Base-by-base conservation (phyloP, 495 filamentous ascomycete species). In the Lophiostoma macrostomum region DNA sequence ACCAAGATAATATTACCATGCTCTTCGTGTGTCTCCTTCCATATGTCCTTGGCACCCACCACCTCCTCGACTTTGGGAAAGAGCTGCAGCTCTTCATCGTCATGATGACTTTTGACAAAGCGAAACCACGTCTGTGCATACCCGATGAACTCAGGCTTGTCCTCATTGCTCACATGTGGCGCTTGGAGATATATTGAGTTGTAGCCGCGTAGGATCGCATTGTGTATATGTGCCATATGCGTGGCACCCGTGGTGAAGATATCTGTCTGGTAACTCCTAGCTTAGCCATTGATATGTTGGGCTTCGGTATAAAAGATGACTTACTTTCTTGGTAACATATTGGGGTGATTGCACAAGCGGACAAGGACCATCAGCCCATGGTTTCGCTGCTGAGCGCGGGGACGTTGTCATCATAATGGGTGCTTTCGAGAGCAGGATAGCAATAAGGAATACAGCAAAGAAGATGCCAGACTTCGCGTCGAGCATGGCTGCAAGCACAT, bases 171-270 rank as follows among this genome's bases (percentile, higher is more conserved):
- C 6, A 68, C 65, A 58, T 56, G 64, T 28, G 60, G 64, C 47
- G 66, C 70, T 69, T 66, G 67, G 27, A 73, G 75, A 65, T 74
- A 80, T 60, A 83, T 77, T 46, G 76, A 77, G 65, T 83, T 83
- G 64, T 74, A 78, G 51, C 77, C 78, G 30, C 79, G 78, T 32
- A 83, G 65, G 53, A 81, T 78, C 29, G 73, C 70, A 65, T 83
- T 83, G 67, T 83, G 75, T 48, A 80, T 67, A 41, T 80, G 63
- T 1, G 76, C 74, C 80, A 83, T 83, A 58, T 81, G 76, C 12
- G 78, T 78, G 4, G 79, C 77, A 24, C 67, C 67, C 7, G 20
- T 46, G 10, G 61, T 64, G 25, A 48, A 61, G 20, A 47, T 58
- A 32, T 64, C 58, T 25, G 41, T 52, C 60, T 63, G 29, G 2